phyloP scores from a whole-genome alignment of 1,139 yeast species.

The Pichia sp. region DNA sequence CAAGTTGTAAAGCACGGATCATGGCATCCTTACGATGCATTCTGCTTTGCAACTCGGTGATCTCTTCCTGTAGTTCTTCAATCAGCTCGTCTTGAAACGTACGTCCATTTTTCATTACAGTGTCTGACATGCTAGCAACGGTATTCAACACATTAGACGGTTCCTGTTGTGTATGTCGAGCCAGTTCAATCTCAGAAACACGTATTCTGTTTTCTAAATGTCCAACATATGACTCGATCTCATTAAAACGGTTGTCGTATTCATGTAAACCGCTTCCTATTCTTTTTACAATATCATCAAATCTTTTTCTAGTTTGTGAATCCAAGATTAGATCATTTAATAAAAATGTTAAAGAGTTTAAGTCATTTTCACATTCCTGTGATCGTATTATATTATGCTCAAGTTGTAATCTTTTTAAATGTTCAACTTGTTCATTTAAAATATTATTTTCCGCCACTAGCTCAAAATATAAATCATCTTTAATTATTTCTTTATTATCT shows the following conservation, averaged over 20 bases:
- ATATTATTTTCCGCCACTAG: conserved; percentile 57
- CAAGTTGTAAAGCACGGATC: conserved; percentile 61
- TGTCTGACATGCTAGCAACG: neutral
- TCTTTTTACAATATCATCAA: conserved; percentile 1
- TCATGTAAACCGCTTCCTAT: conserved; percentile 1
- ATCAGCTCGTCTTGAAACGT: conserved; percentile 26
- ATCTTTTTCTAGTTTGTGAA: neutral
- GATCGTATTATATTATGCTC: conserved; percentile 8
- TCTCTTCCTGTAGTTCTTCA: conserved; percentile 65
- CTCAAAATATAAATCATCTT: conserved; percentile 34
- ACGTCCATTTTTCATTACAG: neutral
- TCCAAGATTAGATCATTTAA: conserved; percentile 5
- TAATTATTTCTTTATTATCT: conserved; percentile 13
- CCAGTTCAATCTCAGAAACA: conserved; percentile 28
- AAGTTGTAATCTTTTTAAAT: conserved; percentile 54
- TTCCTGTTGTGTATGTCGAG: conserved; percentile 1
- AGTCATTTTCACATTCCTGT: conserved; percentile 1
- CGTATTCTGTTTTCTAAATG: conserved; percentile 58
- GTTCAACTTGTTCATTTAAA: conserved; percentile 62
- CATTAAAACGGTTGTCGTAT: conserved; percentile 33
- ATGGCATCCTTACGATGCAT: conserved; percentile 69
- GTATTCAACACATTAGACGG: neutral
- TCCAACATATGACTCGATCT: conserved; percentile 53
- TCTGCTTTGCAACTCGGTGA: conserved; percentile 54
- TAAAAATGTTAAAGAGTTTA: neutral